Evolutionary conservation across 1,284 basidiomycete genomes (phyloP).

Genomic region (Ustilago trichophora): DNA sequence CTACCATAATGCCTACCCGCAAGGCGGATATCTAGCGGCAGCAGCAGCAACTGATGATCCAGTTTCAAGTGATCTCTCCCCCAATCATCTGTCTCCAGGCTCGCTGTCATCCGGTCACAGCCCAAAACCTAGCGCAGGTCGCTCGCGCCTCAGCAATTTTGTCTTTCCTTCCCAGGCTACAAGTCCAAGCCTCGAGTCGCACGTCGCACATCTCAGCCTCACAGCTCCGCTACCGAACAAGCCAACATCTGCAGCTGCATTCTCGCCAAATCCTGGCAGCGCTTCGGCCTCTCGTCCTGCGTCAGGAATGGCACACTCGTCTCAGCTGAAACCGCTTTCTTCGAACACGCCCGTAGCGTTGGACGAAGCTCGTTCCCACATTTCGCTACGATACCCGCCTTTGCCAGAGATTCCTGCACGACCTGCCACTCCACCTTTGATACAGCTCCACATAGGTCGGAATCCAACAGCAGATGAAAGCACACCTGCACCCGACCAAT

Average conservation of each 20-base stretch:
- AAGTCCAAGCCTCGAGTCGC: conserved; percentile 18
- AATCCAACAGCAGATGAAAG: not conserved
- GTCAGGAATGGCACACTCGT: not conserved
- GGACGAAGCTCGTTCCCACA: conserved; percentile 6
- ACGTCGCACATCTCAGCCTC: conserved; percentile 12
- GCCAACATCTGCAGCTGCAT: not conserved
- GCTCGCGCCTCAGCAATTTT: conserved; percentile 13
- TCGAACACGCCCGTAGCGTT: not conserved
- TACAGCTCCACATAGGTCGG: not conserved
- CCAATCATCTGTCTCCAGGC: conserved; percentile 5
- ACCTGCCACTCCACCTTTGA: conserved; percentile 7
- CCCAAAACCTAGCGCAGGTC: conserved; percentile 14
- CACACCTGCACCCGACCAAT: not conserved
- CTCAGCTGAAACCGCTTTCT: not conserved
- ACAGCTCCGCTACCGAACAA: conserved; percentile 2
- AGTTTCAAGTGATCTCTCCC: not conserved
- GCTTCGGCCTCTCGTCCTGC: not conserved
- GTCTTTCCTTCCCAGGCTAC: conserved; percentile 10
- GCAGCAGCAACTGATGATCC: too few species aligned
- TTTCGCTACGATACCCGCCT: conserved; percentile 37
- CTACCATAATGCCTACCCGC: conserved; percentile 5
- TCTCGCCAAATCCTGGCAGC: too few species aligned
- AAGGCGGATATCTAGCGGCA: conserved; percentile 1
- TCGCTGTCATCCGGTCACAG: conserved; percentile 21
- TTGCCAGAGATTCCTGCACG: conserved; percentile 15